Conservation (phyloP, 257 asterid genomes). For the Petunia axillaris region DNA sequence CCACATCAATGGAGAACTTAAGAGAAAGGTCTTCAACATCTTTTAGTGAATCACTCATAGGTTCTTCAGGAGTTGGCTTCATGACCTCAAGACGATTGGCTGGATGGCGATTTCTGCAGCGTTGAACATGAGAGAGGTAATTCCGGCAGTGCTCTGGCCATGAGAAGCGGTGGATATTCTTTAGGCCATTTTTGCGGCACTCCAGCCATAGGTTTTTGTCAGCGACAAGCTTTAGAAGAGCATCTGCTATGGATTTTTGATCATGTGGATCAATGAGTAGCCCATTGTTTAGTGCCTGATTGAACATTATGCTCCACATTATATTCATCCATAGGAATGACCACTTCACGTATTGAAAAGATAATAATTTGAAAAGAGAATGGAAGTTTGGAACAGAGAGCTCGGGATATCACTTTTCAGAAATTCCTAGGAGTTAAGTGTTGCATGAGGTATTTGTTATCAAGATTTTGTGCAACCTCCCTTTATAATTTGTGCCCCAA, state of each 20-base stretch:
- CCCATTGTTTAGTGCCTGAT: constrained; percentile 67
- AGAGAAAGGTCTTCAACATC: constrained; percentile 63
- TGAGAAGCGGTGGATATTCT: constrained; percentile 63
- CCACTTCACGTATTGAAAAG: constrained; percentile 8
- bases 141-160: constrained; percentile 76
- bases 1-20: constrained; percentile 59
- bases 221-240: constrained; percentile 69
- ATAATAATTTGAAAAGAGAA: not conserved
- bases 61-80: constrained; percentile 56
- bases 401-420: constrained; percentile 11
- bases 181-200: constrained; percentile 64
- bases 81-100: constrained; percentile 49
- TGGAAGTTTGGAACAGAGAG: constrained; percentile 5
- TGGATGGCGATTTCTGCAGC: constrained; percentile 53
- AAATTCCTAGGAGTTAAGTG: not conserved
- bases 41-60: constrained; percentile 62
- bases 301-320: constrained; percentile 12
- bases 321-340: constrained; percentile 2
- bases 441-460: constrained; percentile 15
- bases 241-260: constrained; percentile 59
- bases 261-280: constrained; percentile 69
- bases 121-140: constrained; percentile 61
- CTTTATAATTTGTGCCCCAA: not conserved
- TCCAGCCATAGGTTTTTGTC: constrained; percentile 66
- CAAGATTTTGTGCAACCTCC: not conserved